Evolutionary conservation across 257 asterid genomes (phyloP).

Genomic region (Vinca minor): DNA sequence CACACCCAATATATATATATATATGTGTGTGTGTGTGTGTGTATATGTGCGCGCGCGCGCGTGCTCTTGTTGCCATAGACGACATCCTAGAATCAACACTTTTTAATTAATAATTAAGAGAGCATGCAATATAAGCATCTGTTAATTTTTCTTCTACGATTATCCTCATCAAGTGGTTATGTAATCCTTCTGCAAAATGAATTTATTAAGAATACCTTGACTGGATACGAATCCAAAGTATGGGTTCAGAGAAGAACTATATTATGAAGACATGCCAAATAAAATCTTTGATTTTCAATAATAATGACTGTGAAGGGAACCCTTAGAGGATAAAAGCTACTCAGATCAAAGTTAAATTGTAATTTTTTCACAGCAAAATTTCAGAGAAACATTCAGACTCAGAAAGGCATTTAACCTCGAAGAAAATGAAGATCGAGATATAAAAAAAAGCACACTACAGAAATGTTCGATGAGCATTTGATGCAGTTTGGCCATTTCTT

Average conservation of each 20-base stretch:
- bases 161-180: slow-evolving; percentile 87
- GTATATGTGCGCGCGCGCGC: too few relatives aligned
- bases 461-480: too few relatives aligned
- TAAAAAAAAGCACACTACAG: neutral
- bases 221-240: neutral
- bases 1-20: too few relatives aligned
- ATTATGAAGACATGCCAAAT: neutral
- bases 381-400: neutral
- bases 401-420: neutral
- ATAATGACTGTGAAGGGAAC: neutral
- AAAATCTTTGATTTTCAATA: neutral
- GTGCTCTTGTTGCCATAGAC: too few relatives aligned
- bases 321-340: too few relatives aligned
- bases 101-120: too few relatives aligned
- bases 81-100: too few relatives aligned
- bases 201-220: neutral
- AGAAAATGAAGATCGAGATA: neutral
- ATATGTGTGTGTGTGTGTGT: too few relatives aligned
- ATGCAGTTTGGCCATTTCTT: too few relatives aligned
- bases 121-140: too few relatives aligned
- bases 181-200: slow-evolving; percentile 62
- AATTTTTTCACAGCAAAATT: too few relatives aligned
- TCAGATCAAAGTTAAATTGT: neutral
- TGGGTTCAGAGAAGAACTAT: neutral
- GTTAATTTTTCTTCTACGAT: too few relatives aligned